Evolutionary conservation across 106 monocot genomes (phyloP), one percentile per base, ranked within the genome.

Genomic region (Agapanthus africanus): DNA sequence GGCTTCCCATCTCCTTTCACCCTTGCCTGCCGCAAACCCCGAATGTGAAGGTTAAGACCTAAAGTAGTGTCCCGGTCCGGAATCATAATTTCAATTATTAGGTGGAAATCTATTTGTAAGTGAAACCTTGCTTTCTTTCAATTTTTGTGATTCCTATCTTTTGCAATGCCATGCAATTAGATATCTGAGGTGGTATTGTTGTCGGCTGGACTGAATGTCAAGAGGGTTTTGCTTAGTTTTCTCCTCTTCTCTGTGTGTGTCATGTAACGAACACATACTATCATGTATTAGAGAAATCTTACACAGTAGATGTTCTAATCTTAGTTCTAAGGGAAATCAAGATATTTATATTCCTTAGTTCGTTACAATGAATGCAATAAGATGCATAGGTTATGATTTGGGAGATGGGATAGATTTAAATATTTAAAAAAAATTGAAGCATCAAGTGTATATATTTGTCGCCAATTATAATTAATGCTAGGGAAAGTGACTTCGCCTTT

Each of bases 301-400:
- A 16, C 59, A 19, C 13, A 4, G 32, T 11, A 15, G 9, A 7
- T 36, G 19, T 35, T 61, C 35, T 35, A 35, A 18, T 7, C 3
- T 34, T 31, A 57, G 2, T 57, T 21, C 56, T 36, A 19, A 35
- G 1, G 23, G 7, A 16, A 33, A 59, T 30, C 31, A 32, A 59
- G 59, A 59, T 28, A 59, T 59, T 52, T 59, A 23, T 32, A 59
- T 59, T 52, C 32, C 59, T n/a, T 59, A 59, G 30, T 33, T 31
- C 32, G 7, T 52, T 26, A 6, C 8, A 7, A 9, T 52, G 52
- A 13, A 25, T 52, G 5, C 52, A 23, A 49, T 49, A 26, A 25
- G 52, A 23, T 25, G 25, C 23, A 59, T 59, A 59, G 4, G 32
- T 59, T 59, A 31, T 30, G 32, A 59, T 59, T 4, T 16, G 15